These are phyloP conservation scores for Tulasnella sp. DNA, from an alignment of 768 basidiomycete species.

Conservation along the genomic window DNA sequence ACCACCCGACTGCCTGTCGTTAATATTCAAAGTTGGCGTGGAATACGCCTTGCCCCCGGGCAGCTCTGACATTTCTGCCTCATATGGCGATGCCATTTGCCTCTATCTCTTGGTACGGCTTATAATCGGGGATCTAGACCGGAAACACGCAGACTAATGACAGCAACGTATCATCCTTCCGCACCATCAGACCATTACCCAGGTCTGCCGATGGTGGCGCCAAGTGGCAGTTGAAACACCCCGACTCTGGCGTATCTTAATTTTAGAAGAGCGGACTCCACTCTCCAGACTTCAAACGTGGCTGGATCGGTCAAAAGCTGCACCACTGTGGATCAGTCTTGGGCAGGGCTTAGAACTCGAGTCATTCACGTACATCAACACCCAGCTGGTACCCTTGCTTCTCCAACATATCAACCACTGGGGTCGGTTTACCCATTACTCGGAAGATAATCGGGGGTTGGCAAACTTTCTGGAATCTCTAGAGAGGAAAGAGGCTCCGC, in stretches of 20 bases:
- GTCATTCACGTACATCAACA: neutral
- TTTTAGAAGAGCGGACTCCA: neutral
- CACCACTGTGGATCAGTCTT: neutral
- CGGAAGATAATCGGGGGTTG: neutral
- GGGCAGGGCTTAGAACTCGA: neutral
- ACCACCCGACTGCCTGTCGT: neutral
- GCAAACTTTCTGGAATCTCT: neutral
- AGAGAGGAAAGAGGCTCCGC: neutral
- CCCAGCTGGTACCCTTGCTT: neutral
- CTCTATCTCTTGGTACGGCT: neutral
- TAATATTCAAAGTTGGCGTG: neutral
- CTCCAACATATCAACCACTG: neutral
- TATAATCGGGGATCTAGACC: neutral
- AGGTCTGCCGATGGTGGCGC: neutral
- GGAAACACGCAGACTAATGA: neutral
- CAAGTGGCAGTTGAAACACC: neutral
- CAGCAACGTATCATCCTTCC: neutral
- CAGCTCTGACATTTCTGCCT: neutral
- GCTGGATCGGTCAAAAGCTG: neutral
- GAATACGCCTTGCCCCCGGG: neutral
- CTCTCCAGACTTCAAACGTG: neutral
- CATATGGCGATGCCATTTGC: neutral
- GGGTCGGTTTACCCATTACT: neutral
- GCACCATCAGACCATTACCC: neutral
- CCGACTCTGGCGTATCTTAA: neutral